Evolutionary conservation across 2,329 filamentous ascomycete genomes (phyloP).

Genomic region (Westerdykella ornata): DNA sequence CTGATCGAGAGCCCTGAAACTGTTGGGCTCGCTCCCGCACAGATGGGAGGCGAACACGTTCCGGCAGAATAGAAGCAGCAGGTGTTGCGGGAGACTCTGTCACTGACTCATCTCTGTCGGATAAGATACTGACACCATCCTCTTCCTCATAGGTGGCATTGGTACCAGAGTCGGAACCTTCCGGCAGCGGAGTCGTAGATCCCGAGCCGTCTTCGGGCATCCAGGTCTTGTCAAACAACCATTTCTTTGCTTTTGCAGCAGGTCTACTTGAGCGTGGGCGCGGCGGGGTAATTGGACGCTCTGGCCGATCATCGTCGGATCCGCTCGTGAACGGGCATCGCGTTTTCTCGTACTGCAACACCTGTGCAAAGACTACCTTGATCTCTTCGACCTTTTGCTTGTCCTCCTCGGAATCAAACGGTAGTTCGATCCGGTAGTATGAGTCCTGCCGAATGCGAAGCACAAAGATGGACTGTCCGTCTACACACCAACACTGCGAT

Average conservation of each 20-base stretch:
- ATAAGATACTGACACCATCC: slow-evolving; percentile 30
- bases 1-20: slow-evolving; percentile 26
- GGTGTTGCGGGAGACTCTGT: slow-evolving; percentile 17
- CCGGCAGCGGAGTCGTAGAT: slow-evolving; percentile 24
- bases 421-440: slow-evolving; percentile 87
- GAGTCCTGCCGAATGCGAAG: slow-evolving; percentile 74
- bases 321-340: slow-evolving; percentile 74
- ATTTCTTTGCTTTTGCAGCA: slow-evolving; percentile 48
- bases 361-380: slow-evolving; percentile 61
- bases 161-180: slow-evolving; percentile 26
- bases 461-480: slow-evolving; percentile 78
- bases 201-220: slow-evolving; percentile 38
- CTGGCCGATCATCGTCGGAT: slow-evolving; percentile 68
- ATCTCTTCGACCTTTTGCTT: slow-evolving; percentile 58
- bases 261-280: slow-evolving; percentile 59
- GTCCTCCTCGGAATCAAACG: slow-evolving; percentile 58
- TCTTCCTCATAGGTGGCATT: slow-evolving; percentile 32
- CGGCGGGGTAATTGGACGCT: slow-evolving; percentile 57
- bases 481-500: slow-evolving; percentile 90
- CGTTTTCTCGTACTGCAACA: slow-evolving; percentile 82
- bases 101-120: slow-evolving; percentile 24
- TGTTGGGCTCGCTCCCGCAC: slow-evolving; percentile 28
- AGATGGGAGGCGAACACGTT: slow-evolving; percentile 17
- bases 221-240: slow-evolving; percentile 45
- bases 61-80: slow-evolving; percentile 6